Evolutionary conservation across 495 filamentous ascomycete genomes (phyloP).

Genomic region (Talaromyces liani): DNA sequence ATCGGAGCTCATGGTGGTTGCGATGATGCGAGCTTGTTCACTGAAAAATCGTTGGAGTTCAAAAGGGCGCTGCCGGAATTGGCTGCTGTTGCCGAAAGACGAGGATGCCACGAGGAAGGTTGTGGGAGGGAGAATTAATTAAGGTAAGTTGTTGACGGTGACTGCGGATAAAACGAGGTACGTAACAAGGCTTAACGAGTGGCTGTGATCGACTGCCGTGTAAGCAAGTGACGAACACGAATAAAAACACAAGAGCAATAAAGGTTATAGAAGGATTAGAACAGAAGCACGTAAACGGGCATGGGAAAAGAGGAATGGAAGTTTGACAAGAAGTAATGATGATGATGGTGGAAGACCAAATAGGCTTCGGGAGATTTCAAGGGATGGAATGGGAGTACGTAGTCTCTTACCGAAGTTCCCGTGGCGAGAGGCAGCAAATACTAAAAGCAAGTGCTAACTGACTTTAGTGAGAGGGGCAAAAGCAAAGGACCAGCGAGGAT

Average conservation of each 20-base stretch:
- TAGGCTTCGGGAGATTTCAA: conserved; percentile 1
- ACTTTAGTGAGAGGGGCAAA: neutral
- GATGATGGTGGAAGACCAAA: conserved; percentile 9
- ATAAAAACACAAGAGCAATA: conserved; percentile 6
- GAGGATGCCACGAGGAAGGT: conserved; percentile 39
- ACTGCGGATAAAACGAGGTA: neutral
- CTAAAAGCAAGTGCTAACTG: neutral
- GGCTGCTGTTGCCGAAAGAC: conserved; percentile 38
- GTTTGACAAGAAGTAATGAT: conserved; percentile 15
- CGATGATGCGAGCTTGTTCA: conserved; percentile 33
- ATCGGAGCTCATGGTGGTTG: conserved; percentile 50
- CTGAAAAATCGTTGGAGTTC: conserved; percentile 43
- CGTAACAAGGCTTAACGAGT: conserved; percentile 7
- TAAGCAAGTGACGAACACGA: conserved; percentile 9
- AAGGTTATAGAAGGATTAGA: conserved; percentile 8
- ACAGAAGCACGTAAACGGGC: conserved; percentile 7
- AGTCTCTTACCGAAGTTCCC: neutral
- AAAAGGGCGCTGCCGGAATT: conserved; percentile 43
- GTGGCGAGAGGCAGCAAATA: neutral
- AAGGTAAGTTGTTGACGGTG: conserved; percentile 4
- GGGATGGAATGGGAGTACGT: conserved; percentile 8
- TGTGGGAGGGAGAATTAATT: conserved; percentile 12
- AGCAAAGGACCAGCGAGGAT: neutral
- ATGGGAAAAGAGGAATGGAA: conserved; percentile 14
- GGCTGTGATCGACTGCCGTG: conserved; percentile 10